These are phyloP conservation scores for Hygrocybe coccinea DNA, from an alignment of 768 basidiomycete genomes.

Conservation along the genomic window DNA sequence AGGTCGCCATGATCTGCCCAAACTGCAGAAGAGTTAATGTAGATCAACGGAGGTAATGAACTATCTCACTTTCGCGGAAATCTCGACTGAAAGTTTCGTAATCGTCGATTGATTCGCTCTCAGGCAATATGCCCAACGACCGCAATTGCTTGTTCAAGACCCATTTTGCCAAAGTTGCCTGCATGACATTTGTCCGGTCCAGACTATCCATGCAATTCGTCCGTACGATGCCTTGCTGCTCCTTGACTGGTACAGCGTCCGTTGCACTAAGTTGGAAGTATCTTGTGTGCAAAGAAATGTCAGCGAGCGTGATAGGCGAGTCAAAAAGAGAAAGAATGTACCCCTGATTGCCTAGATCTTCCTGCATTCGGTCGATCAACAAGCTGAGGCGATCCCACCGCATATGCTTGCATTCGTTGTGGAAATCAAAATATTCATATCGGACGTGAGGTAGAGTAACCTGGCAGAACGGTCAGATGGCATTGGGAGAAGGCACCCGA, in stretches of 20 bases:
- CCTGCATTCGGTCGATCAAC: conserved; percentile 70
- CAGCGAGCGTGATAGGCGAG: neutral
- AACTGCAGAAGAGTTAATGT: conserved; percentile 45
- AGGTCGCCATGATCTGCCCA: conserved; percentile 97
- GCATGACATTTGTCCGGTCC: conserved; percentile 95
- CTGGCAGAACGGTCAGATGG: conserved; percentile 33
- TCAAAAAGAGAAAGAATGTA: conserved; percentile 28
- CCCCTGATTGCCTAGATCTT: conserved; percentile 68
- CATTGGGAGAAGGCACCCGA: neutral
- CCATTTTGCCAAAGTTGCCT: conserved; percentile 86
- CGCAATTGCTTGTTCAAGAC: conserved; percentile 74
- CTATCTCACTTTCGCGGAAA: conserved; percentile 77
- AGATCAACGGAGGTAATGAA: conserved; percentile 3
- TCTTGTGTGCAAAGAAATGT: conserved; percentile 32
- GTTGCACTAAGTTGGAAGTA: conserved; percentile 70
- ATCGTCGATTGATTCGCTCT: conserved; percentile 72
- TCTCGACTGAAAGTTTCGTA: conserved; percentile 73
- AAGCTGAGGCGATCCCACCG: conserved; percentile 89
- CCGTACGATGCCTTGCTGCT: conserved; percentile 75
- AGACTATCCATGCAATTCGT: conserved; percentile 98
- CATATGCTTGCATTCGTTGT: conserved; percentile 90
- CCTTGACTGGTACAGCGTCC: conserved; percentile 42
- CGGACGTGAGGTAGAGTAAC: conserved; percentile 61
- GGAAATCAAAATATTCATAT: conserved; percentile 97
- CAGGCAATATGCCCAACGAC: conserved; percentile 63